Evolutionary conservation across 2,329 filamentous ascomycete genomes (phyloP).

Genomic region (Pseudomassariella vexata): DNA sequence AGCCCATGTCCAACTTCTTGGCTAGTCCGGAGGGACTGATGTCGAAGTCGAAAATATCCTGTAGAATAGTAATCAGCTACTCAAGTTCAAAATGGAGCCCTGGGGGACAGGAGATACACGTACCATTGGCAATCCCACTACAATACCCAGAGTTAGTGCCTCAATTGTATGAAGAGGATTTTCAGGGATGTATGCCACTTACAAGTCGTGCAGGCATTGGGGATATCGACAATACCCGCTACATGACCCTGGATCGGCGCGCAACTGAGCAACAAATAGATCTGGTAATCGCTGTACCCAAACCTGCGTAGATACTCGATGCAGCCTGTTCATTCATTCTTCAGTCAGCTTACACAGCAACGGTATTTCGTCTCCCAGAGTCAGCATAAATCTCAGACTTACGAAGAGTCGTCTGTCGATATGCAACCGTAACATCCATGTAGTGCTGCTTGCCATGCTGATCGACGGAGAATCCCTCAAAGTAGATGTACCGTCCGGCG

Average conservation of each 20-base stretch:
- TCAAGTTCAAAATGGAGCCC: too few species aligned
- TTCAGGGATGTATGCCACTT: too few species aligned
- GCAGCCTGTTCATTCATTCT: constrained; percentile 44
- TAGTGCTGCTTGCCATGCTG: constrained; percentile 86
- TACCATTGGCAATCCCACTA: constrained; percentile 82
- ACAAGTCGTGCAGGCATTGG: constrained; percentile 85
- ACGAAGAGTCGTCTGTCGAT: constrained; percentile 71
- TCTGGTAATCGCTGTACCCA: constrained; percentile 68
- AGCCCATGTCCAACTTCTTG: constrained; percentile 55
- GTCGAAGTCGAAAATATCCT: constrained; percentile 95
- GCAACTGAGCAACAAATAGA: constrained; percentile 79
- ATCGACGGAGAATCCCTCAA: constrained; percentile 88
- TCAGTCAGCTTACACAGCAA: too few species aligned
- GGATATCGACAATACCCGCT: constrained; percentile 85
- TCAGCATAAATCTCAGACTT: constrained; percentile 13
- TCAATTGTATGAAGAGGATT: too few species aligned
- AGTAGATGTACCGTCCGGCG: constrained; percentile 74
- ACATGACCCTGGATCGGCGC: constrained; percentile 85
- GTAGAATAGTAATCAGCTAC: too few species aligned
- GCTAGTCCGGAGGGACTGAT: constrained; percentile 63
- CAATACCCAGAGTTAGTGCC: too few species aligned
- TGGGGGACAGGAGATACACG: too few species aligned
- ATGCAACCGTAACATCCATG: constrained; percentile 79
- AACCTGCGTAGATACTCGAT: constrained; percentile 77
- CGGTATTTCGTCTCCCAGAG: neutral